phyloP scores from a whole-genome alignment of 768 basidiomycete species.

The Zangia roseola region DNA sequence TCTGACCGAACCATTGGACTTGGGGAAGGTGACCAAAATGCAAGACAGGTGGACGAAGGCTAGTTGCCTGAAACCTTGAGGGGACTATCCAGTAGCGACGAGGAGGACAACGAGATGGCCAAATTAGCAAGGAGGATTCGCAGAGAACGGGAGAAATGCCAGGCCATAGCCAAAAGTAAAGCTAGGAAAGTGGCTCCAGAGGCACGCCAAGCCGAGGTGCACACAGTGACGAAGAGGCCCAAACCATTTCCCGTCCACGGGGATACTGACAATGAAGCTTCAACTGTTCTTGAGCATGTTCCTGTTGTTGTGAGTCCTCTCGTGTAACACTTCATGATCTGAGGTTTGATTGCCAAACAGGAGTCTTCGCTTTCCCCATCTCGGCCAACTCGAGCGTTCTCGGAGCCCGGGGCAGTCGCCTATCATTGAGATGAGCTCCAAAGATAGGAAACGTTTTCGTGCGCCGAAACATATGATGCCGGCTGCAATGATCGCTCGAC shows the following conservation, averaged over 20 bases:
- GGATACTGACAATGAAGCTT: background rate
- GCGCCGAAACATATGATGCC: slow-evolving; percentile 53
- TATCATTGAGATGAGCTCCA: slow-evolving; percentile 20
- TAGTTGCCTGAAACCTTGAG: slow-evolving; percentile 39
- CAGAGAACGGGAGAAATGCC: slow-evolving; percentile 27
- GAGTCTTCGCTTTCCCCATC: slow-evolving; percentile 1
- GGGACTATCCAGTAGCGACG: slow-evolving; percentile 41
- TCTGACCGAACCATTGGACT: background rate
- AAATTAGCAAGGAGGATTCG: slow-evolving; percentile 35
- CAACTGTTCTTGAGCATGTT: background rate
- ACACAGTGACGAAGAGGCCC: slow-evolving; percentile 14
- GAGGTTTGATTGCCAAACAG: slow-evolving; percentile 6
- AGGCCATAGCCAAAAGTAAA: slow-evolving; percentile 17
- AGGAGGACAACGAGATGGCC: slow-evolving; percentile 36
- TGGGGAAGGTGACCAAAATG: background rate
- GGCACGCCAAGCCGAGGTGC: slow-evolving; percentile 11
- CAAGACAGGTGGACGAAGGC: slow-evolving; percentile 5
- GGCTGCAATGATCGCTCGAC: slow-evolving; percentile 45
- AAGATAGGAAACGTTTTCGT: slow-evolving; percentile 37
- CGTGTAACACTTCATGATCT: background rate
- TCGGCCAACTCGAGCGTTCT: slow-evolving; percentile 6
- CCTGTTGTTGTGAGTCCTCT: slow-evolving; percentile 13
- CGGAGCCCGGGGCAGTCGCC: slow-evolving; percentile 18
- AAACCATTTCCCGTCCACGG: slow-evolving; percentile 28
- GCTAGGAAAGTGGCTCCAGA: slow-evolving; percentile 16